Conservation (phyloP, 495 filamentous ascomycete species). For the Aspergillus egyptiacus region DNA sequence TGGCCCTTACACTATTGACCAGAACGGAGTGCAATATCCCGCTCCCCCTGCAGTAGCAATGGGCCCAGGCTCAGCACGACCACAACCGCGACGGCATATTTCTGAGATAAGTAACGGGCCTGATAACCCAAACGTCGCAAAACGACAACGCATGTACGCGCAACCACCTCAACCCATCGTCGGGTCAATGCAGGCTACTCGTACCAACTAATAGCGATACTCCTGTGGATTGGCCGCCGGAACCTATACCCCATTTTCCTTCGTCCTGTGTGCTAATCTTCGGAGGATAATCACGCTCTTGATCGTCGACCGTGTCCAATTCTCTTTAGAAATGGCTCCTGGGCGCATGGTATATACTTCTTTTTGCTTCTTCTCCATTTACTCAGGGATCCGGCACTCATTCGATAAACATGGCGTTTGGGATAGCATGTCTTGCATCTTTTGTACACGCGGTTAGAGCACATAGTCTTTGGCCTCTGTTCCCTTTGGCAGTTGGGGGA, state of each 20-base stretch:
- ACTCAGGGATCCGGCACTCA: slow-evolving; percentile 3
- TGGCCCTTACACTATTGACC: slow-evolving; percentile 44
- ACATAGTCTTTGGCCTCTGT: slow-evolving; percentile 15
- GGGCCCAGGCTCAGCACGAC: slow-evolving; percentile 31
- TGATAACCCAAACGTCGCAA: slow-evolving; percentile 50
- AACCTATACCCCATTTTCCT: slow-evolving; percentile 2
- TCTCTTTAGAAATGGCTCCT: slow-evolving; percentile 10
- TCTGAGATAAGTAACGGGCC: slow-evolving; percentile 58
- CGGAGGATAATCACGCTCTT: slow-evolving; percentile 1
- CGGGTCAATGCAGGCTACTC: slow-evolving; percentile 34
- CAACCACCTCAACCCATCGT: slow-evolving; percentile 44
- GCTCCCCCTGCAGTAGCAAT: slow-evolving; percentile 45
- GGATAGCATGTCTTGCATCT: slow-evolving; percentile 18
- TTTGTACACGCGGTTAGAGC: slow-evolving; percentile 17
- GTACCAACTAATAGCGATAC: slow-evolving; percentile 24
- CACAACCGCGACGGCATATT: slow-evolving; percentile 56
- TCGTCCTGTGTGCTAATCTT: slow-evolving; percentile 1
- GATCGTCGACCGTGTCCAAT: slow-evolving; percentile 4
- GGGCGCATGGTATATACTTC: slow-evolving; percentile 9
- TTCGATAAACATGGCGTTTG: slow-evolving; percentile 31
- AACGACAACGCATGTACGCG: slow-evolving; percentile 60
- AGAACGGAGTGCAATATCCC: slow-evolving; percentile 47
- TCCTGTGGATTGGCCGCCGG: background rate
- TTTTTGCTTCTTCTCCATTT: slow-evolving; percentile 1
- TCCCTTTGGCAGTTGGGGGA: slow-evolving; percentile 6